A percentile compares a stretch with the other conserved stretches of the same genome.
These are phyloP conservation scores for Nitzschia putrida DNA, from an alignment of 108 stramenopile genomes.

Conservation along the genomic window DNA sequence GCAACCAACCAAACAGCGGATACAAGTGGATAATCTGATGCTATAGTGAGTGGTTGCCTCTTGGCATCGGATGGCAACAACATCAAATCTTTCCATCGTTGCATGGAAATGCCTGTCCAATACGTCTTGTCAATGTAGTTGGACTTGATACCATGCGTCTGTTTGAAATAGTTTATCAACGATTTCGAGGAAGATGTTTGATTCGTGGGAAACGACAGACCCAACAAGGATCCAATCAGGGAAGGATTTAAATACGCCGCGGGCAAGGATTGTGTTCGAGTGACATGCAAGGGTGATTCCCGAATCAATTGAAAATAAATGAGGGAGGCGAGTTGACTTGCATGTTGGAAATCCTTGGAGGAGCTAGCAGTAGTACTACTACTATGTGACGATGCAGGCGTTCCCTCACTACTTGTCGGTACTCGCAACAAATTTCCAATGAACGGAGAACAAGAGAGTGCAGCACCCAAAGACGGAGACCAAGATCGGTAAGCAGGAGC, in stretches of 20 bases:
- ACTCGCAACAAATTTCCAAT: conserved; percentile 37
- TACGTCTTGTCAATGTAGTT: conserved; percentile 31
- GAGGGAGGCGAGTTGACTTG: conserved; percentile 20
- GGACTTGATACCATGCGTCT: conserved; percentile 33
- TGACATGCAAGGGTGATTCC: conserved; percentile 32
- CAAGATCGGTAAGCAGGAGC: conserved; percentile 9
- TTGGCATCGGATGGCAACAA: not conserved
- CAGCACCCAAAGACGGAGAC: conserved; percentile 45
- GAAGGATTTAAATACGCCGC: conserved; percentile 35
- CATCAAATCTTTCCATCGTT: conserved; percentile 42
- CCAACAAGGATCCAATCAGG: conserved; percentile 24
- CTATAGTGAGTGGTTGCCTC: not conserved
- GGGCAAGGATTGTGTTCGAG: conserved; percentile 34
- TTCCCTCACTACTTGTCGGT: not conserved
- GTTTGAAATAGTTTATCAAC: conserved; percentile 1
- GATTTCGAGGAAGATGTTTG: not conserved
- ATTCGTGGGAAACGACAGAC: not conserved
- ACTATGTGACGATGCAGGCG: not conserved
- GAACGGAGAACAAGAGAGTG: conserved; percentile 25
- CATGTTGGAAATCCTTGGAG: not conserved
- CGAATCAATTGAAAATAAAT: conserved; percentile 39
- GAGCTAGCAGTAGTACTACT: too few species aligned
- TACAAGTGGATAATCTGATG: conserved; percentile 1
- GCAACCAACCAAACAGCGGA: conserved; percentile 36
- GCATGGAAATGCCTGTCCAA: conserved; percentile 46